phyloP scores from a whole-genome alignment of 208 protist species.

The Novymonas esmeraldas region DNA sequence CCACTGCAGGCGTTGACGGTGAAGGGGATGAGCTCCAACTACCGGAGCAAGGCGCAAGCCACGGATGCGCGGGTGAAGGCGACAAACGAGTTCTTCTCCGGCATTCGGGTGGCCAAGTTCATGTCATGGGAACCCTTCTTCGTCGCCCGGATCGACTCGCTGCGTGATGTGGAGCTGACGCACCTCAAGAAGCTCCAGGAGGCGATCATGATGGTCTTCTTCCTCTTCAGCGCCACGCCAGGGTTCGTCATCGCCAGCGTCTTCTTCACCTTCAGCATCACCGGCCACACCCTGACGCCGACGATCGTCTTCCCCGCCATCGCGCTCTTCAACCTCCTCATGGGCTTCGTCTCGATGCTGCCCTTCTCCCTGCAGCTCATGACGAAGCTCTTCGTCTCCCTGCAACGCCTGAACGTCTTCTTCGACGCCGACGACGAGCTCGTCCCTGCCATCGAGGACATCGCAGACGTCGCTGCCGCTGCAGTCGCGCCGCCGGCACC shows the following conservation, averaged over 20 bases:
- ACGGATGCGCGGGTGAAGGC: conserved; percentile 87
- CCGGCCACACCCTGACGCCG: conserved; percentile 67
- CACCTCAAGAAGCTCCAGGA: conserved; percentile 30
- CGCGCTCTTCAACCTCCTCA: conserved; percentile 80
- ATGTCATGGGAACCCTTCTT: conserved; percentile 90
- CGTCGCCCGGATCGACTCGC: conserved; percentile 33
- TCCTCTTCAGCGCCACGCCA: conserved; percentile 57
- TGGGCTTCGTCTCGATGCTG: conserved; percentile 77
- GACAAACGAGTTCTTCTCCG: conserved; percentile 89
- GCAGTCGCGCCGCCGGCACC: not conserved
- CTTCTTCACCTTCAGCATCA: conserved; percentile 44
- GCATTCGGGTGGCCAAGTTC: conserved; percentile 92
- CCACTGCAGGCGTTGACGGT: conserved; percentile 64
- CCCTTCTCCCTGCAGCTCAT: conserved; percentile 64
- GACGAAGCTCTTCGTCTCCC: conserved; percentile 64
- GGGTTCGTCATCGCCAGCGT: conserved; percentile 54
- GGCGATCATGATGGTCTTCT: conserved; percentile 28
- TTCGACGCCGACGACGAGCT: conserved; percentile 10
- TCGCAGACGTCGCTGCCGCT: not conserved
- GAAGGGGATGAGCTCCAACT: conserved; percentile 28
- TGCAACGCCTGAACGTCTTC: conserved; percentile 46
- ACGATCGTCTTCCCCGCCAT: conserved; percentile 88
- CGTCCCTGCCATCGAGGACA: conserved; percentile 26
- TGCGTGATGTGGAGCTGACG: conserved; percentile 44
- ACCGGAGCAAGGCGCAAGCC: conserved; percentile 23